Percentiles rank a stretch among this genome's conserved stretches.
These are phyloP conservation scores for Taxawa tesnikishii DNA, from an alignment of 2,329 filamentous ascomycete genomes.

Conservation along the genomic window DNA sequence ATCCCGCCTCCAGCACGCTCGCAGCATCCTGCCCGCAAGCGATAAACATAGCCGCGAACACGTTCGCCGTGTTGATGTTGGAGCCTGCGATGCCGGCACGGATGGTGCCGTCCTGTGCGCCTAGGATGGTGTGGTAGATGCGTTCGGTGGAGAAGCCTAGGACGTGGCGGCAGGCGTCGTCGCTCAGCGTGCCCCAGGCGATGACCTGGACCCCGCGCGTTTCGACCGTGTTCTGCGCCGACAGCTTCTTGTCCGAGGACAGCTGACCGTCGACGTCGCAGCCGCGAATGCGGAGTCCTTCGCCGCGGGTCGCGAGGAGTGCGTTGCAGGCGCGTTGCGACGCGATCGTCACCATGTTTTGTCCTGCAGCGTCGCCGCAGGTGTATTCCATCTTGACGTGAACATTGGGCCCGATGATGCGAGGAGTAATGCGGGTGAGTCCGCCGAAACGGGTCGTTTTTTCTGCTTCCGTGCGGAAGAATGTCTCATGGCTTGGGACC, in stretches of 20 bases:
- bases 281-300: conserved; percentile 7
- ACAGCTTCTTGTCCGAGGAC: conserved; percentile 16
- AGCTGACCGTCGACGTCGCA: conserved; percentile 14
- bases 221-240: conserved; percentile 13
- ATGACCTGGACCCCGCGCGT: conserved; percentile 15
- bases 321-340: conserved; percentile 15
- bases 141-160: not conserved
- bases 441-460: no score
- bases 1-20: conserved; percentile 3
- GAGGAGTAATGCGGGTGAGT: no score
- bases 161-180: conserved; percentile 1
- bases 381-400: no score
- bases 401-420: no score
- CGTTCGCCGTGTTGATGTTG: conserved; percentile 3
- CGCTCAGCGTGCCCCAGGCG: conserved; percentile 11
- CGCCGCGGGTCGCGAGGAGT: conserved; percentile 6
- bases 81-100: conserved; percentile 3
- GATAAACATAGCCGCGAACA: conserved; percentile 5
- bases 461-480: no score
- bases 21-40: conserved; percentile 3
- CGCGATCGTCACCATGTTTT: conserved; percentile 20
- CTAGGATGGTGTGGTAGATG: conserved; percentile 1
- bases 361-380: conserved; percentile 18
- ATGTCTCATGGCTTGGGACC: no score
- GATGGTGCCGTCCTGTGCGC: conserved; percentile 1